A percentile compares a stretch with the other conserved stretches of the same genome.
These are phyloP conservation scores for Gynandropsis gynandra DNA, from an alignment of 345 rosid genomes.

Conservation along the genomic window DNA sequence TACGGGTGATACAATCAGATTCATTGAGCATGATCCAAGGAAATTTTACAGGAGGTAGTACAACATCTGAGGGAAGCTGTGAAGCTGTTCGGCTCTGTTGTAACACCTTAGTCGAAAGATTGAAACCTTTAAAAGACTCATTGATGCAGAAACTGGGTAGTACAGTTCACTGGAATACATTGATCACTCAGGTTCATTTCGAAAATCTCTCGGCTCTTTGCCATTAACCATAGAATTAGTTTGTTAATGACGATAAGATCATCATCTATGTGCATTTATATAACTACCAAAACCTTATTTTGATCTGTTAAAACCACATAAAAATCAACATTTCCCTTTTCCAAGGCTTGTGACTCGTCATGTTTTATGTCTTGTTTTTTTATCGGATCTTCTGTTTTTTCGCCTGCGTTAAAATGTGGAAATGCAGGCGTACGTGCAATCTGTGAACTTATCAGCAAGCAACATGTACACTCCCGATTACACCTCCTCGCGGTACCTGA, in stretches of 20 bases:
- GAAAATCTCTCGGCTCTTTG: too few species aligned
- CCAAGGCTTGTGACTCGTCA: too few species aligned
- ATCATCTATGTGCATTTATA: too few species aligned
- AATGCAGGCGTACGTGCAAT: conserved; percentile 48
- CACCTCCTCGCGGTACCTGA: conserved; percentile 45
- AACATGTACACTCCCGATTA: conserved; percentile 41
- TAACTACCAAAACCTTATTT: too few species aligned
- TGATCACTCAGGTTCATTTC: conserved; percentile 59
- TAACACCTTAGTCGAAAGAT: conserved; percentile 55
- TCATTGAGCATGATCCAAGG: conserved; percentile 77
- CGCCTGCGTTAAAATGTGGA: conserved; percentile 1
- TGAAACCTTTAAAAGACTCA: conserved; percentile 42
- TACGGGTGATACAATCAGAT: conserved; percentile 69
- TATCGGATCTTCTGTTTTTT: neutral
- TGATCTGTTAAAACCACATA: conserved; percentile 14
- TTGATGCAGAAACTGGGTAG: conserved; percentile 42
- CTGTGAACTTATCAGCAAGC: conserved; percentile 20
- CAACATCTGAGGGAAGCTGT: conserved; percentile 80
- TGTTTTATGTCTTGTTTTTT: conserved; percentile 2
- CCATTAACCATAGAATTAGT: too few species aligned
- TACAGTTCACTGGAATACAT: conserved; percentile 58
- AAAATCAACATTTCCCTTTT: too few species aligned
- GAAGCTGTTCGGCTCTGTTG: conserved; percentile 79
- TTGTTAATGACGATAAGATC: too few species aligned
- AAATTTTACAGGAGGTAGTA: conserved; percentile 70